phyloP scores from a whole-genome alignment of 169 alveolate genomes.

The Neospora caninum region DNA sequence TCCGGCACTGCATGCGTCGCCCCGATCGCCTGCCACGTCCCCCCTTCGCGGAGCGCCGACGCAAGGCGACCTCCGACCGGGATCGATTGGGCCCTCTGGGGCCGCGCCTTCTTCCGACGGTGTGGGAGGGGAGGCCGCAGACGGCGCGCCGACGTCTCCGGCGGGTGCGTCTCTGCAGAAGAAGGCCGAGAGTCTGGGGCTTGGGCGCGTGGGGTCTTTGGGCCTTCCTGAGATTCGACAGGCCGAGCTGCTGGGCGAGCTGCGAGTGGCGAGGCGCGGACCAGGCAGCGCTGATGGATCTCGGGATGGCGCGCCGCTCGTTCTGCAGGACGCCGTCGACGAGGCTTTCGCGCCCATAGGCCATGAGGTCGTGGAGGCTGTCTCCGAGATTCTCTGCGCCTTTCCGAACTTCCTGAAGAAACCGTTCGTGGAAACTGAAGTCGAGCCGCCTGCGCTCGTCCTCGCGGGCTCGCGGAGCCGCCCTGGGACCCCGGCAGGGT shows the following conservation, averaged over 20 bases:
- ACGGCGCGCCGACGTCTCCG: not conserved
- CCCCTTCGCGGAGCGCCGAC: too few species aligned
- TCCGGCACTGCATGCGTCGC: too few species aligned
- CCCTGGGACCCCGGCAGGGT: not conserved
- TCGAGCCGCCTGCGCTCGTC: not conserved
- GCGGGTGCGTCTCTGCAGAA: not conserved
- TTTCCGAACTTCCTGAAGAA: not conserved
- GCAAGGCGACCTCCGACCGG: too few species aligned
- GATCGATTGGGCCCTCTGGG: too few species aligned
- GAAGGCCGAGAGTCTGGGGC: not conserved
- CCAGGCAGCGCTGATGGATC: not conserved
- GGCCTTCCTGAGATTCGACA: not conserved
- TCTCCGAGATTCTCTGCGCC: constrained; percentile 4
- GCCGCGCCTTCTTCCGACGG: not conserved
- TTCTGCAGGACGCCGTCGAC: not conserved
- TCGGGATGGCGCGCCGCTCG: not conserved
- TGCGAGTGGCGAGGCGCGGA: not conserved
- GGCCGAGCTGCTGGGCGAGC: constrained; percentile 10
- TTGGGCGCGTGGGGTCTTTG: not conserved
- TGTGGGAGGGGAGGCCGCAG: not conserved
- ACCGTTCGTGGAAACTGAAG: not conserved
- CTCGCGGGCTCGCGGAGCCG: not conserved
- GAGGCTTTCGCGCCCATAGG: not conserved
- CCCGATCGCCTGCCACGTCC: too few species aligned
- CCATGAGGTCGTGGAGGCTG: constrained; percentile 22